Percentiles rank a stretch among this genome's conserved stretches.
Conservation (phyloP, 1,284 basidiomycete genomes). For the Paramarasmius palmivorus region DNA sequence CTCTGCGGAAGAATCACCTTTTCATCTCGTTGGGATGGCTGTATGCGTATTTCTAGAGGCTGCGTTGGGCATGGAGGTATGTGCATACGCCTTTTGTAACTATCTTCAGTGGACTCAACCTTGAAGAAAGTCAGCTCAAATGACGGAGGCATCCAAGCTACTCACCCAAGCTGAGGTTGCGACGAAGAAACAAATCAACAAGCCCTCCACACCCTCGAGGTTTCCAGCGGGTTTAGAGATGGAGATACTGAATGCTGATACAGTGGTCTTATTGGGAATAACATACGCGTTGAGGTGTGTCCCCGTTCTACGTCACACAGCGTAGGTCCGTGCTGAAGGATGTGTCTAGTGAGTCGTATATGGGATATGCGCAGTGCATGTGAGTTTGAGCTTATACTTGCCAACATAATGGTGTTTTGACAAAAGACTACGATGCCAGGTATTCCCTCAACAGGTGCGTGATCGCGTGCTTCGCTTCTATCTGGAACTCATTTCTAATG, state of each 20-base stretch:
- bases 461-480: background rate
- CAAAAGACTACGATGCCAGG: constrained; percentile 26
- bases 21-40: constrained; percentile 72
- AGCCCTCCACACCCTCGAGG: constrained; percentile 34
- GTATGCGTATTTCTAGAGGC: constrained; percentile 75
- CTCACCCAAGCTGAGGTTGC: constrained; percentile 61
- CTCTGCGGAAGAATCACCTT: constrained; percentile 52
- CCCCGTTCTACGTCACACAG: background rate
- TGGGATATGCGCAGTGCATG: constrained; percentile 78
- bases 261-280: constrained; percentile 66
- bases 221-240: constrained; percentile 69
- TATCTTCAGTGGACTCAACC: constrained; percentile 10
- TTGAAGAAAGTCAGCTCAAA: constrained; percentile 40
- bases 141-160: constrained; percentile 57
- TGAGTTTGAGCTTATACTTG: constrained; percentile 26
- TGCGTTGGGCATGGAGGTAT: constrained; percentile 79
- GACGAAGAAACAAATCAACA: constrained; percentile 55
- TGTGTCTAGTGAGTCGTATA: constrained; percentile 67
- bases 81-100: constrained; percentile 14
- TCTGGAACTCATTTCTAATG: constrained; percentile 12
- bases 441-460: constrained; percentile 62
- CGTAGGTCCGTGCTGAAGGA: constrained; percentile 7
- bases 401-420: constrained; percentile 6
- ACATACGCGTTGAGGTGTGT: constrained; percentile 67
- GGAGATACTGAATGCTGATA: constrained; percentile 73